phyloP scores from a whole-genome alignment of 768 basidiomycete species.

The Lentinus tigrinus region DNA sequence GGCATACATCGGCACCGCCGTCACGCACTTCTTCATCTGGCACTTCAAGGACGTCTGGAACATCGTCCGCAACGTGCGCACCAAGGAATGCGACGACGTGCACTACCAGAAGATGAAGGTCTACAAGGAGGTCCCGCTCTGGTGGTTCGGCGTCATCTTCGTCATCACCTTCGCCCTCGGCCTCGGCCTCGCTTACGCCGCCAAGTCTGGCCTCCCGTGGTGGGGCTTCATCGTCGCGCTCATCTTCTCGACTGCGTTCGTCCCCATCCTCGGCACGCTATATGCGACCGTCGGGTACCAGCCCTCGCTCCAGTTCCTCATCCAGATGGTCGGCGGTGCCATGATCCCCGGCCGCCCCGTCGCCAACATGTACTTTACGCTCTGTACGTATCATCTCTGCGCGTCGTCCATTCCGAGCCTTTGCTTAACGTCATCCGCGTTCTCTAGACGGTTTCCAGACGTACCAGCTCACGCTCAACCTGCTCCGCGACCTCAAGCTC shows the following conservation, averaged over 20 bases:
- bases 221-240: constrained; percentile 48
- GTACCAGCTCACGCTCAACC: constrained; percentile 24
- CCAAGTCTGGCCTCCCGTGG: constrained; percentile 55
- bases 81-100: constrained; percentile 39
- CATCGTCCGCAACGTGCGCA: constrained; percentile 22
- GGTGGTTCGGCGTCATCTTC: constrained; percentile 47
- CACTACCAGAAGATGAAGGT: constrained; percentile 56
- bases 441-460: constrained; percentile 40
- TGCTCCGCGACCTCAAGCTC: constrained; percentile 60
- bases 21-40: constrained; percentile 39
- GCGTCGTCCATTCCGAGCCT: neutral
- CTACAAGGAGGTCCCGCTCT: constrained; percentile 41
- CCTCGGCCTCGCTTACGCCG: constrained; percentile 53
- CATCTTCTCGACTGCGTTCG: constrained; percentile 46
- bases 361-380: constrained; percentile 44
- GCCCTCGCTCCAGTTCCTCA: constrained; percentile 35
- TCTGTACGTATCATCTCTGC: neutral
- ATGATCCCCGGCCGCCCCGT: constrained; percentile 49
- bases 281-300: constrained; percentile 44
- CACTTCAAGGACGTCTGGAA: constrained; percentile 15
- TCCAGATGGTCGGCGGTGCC: constrained; percentile 51
- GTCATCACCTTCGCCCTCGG: constrained; percentile 45
- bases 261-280: constrained; percentile 55
- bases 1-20: constrained; percentile 41
- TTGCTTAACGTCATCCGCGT: neutral